These are phyloP conservation scores for Cordyceps tenuipes DNA, from an alignment of 2,329 filamentous ascomycete genomes.

Conservation along the genomic window DNA sequence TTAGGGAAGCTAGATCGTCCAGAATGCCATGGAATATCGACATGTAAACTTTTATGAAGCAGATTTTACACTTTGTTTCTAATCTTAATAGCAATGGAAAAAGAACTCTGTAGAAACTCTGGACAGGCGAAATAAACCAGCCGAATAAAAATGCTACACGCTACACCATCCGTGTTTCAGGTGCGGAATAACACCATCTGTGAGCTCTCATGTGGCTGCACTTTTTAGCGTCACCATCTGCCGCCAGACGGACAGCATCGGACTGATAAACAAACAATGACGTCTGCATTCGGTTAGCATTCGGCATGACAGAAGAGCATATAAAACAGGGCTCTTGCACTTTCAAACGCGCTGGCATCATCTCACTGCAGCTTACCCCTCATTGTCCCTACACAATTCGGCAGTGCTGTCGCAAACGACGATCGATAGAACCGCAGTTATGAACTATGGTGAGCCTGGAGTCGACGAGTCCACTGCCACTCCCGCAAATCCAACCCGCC, in stretches of 20 bases:
- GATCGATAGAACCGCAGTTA: neutral
- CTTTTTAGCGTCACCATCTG: neutral
- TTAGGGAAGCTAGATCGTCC: neutral
- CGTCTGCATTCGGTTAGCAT: slow-evolving; percentile 4
- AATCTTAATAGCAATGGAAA: too few species aligned
- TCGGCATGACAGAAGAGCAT: neutral
- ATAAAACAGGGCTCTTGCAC: neutral
- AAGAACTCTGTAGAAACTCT: too few species aligned
- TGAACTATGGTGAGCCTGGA: slow-evolving; percentile 4
- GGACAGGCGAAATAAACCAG: neutral
- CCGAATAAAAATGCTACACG: neutral
- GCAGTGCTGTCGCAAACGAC: too few species aligned
- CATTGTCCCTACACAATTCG: neutral
- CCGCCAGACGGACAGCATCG: neutral
- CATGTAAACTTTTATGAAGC: neutral
- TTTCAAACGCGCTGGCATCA: too few species aligned
- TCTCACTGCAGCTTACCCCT: too few species aligned
- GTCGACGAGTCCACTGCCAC: too few species aligned
- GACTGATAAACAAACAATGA: neutral
- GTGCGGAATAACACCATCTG: neutral
- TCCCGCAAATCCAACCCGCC: neutral
- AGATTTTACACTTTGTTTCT: neutral
- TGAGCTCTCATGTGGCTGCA: neutral
- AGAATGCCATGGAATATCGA: neutral
- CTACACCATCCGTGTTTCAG: neutral